Evolutionary conservation across 2,329 filamentous ascomycete species (phyloP), one percentile per base, ranked within the genome.

Genomic region (Trichoderma pleuroti): DNA sequence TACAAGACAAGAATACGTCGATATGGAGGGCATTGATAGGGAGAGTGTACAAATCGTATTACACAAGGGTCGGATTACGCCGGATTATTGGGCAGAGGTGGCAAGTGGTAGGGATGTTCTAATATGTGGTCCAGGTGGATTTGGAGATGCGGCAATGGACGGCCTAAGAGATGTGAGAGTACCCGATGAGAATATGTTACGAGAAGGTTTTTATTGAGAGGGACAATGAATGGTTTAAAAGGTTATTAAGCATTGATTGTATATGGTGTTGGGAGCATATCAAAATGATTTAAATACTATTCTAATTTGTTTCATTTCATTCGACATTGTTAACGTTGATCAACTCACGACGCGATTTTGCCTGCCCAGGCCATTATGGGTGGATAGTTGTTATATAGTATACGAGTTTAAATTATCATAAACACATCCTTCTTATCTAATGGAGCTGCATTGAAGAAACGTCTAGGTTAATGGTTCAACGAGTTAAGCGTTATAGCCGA

Each of bases 81-180:
- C 18, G 1, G 61, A 60, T 24, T 70, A 70, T 61, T 70, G 62
- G 39, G 28, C 49, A 11, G 34, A 34, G 28, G 68, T 60, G 30
- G 68, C 68, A 7, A 59, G 52, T 26, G 61, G 32, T 18, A 28
- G 68, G 60, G 68, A 70, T 52, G 52, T 70, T 12, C 52, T 70
- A 18, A 70, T 70, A 34, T 70, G 68, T 52, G 68, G 68, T 18
- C 68, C 68, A 14, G 68, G 68, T 5, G 61, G 61, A 12, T 70
- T 70, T 52, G 68, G 68, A 14, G 68, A 70, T 54, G 30, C 49
- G 12, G 61, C 61, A 46, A 61, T 70, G 61, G 68, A 70, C 3
- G 68, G 68, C 7, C 28, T 70, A 11, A 60, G 68, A 60, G 61
- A 21, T 5, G 68, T 54, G 6, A 61, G 68, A 36, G 68, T 70